phyloP scores from a whole-genome alignment of 352 stramenopile genomes.

The Phytophthora pistaciae region DNA sequence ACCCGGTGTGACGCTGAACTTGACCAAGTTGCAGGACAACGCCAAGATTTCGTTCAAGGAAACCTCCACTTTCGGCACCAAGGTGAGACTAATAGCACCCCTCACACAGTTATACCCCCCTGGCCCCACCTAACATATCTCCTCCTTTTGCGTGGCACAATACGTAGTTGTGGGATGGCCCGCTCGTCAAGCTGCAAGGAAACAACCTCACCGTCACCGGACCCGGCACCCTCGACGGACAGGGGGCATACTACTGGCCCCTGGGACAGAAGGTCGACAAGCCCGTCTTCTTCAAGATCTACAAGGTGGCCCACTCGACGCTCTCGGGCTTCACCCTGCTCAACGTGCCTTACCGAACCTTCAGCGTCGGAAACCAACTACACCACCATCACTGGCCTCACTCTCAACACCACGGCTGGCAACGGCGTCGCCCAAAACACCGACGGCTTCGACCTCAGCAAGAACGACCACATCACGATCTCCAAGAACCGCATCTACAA shows the following conservation, averaged over 20 bases:
- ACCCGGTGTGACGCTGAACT: neutral
- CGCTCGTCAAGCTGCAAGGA: neutral
- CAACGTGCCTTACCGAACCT: neutral
- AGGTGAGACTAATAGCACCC: constrained; percentile 31
- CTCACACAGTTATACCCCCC: neutral
- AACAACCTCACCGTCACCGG: neutral
- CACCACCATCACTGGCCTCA: constrained; percentile 9
- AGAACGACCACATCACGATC: constrained; percentile 35
- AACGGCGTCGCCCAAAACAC: constrained; percentile 21
- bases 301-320: neutral
- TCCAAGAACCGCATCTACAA: constrained; percentile 39
- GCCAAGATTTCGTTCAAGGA: neutral
- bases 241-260: neutral
- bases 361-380: neutral
- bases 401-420: constrained; percentile 34
- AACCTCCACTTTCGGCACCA: constrained; percentile 5
- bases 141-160: too few species aligned
- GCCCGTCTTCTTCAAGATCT: neutral
- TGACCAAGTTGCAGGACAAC: neutral
- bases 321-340: neutral
- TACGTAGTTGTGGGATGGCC: neutral
- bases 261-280: neutral
- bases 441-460: constrained; percentile 37
- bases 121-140: neutral
- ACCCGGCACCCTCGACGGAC: neutral